Evolutionary conservation across 331 rosid genomes (phyloP), one percentile per base, ranked within the genome.

Genomic region (Saraca asoca): DNA sequence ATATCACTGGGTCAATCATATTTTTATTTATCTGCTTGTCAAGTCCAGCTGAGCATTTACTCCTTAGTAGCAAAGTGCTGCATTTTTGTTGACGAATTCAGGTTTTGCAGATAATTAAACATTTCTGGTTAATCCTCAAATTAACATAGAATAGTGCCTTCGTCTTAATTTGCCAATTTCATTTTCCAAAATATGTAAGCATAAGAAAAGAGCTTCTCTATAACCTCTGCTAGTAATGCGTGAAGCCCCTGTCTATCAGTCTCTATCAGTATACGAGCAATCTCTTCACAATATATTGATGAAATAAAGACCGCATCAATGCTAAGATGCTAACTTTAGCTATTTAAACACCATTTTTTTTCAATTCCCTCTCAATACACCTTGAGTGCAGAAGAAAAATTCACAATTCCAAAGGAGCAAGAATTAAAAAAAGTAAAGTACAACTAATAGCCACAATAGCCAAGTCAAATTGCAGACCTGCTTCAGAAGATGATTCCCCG

Each of bases 401-500:
- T 41, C 49, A 53, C 45, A 35, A 20, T 64, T 12, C 14, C 13
- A 37, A 19, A 60, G 17, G 16, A 12, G 33, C 62, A 71, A 37
- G 52, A 37, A 0, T 4, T 5, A 3, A 56, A 1, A 29, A 35
- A 12, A 1, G 31, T 24, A 3, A 24, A 24, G 31, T 24, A 24
- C 31, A 24, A 24, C 31, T 2, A 52, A 65, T 5, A 9, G 16
- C 13, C 61, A 43, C 43, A 2, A 5, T 48, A 20, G 11, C 48
- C 57, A 17, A 8, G 59, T 35, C 0, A 16, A 29, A 50, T 39
- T 2, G 43, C 51, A 57, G 75, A 94, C 99, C 97, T 69, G 91
- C 78, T 77, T 78, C 90, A 0, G 87, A 73, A 4, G 92, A 81
- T 2, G 91, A 86, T 64, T 81, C 99, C 0, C 80, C 95, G 17